A percentile compares a stretch with the other conserved stretches of the same genome.
These are phyloP conservation scores for Lichtheimia ramosa DNA, from an alignment of 371 early-diverging fungal genomes.

Conservation along the genomic window DNA sequence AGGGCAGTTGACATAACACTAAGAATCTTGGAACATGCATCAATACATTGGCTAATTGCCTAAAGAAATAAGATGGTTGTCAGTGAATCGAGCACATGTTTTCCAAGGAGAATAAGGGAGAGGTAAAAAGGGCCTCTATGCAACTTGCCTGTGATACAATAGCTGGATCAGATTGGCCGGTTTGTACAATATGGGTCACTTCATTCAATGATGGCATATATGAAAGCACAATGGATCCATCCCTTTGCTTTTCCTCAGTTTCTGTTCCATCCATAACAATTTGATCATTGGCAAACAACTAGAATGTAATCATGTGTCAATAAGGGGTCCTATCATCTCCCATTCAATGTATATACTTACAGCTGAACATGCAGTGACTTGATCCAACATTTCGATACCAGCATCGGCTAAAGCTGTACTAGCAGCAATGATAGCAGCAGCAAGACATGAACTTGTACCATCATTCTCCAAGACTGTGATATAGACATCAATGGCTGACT, in stretches of 20 bases:
- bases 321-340: slow-evolving; percentile 9
- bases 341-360: slow-evolving; percentile 29
- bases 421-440: slow-evolving; percentile 86
- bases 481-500: slow-evolving; percentile 86
- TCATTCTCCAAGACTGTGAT: slow-evolving; percentile 88
- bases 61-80: slow-evolving; percentile 21
- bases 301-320: neutral
- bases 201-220: slow-evolving; percentile 89
- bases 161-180: slow-evolving; percentile 66
- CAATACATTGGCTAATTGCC: slow-evolving; percentile 82
- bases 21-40: slow-evolving; percentile 81
- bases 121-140: neutral
- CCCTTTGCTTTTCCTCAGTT: slow-evolving; percentile 68
- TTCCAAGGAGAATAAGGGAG: too few relatives aligned
- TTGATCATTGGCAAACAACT: slow-evolving; percentile 41
- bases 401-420: slow-evolving; percentile 90
- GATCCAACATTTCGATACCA: slow-evolving; percentile 93
- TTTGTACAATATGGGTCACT: slow-evolving; percentile 84
- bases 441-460: slow-evolving; percentile 75
- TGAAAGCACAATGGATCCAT: slow-evolving; percentile 74
- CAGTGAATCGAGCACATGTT: too few relatives aligned
- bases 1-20: slow-evolving; percentile 68
- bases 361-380: slow-evolving; percentile 82
- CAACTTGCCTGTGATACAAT: slow-evolving; percentile 51
- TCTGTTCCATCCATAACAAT: slow-evolving; percentile 72